A percentile compares a stretch with the other conserved stretches of the same genome.
Conservation (phyloP, 306 rosid genomes). For the Canavalia ensiformis region DNA sequence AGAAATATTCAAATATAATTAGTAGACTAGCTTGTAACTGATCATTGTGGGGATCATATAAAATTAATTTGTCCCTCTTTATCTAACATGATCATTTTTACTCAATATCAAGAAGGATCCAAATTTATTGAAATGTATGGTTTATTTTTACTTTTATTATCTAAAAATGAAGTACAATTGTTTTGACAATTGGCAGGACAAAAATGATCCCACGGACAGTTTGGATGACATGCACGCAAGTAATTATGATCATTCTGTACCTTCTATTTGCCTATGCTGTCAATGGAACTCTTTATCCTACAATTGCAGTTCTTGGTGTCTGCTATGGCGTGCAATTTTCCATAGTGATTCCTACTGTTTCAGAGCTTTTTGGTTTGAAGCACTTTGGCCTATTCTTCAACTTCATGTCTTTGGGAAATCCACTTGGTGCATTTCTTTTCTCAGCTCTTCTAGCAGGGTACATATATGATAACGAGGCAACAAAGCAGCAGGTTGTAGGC, state of each 20-base stretch:
- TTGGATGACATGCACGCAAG: slow-evolving; percentile 85
- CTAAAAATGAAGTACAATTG: neutral
- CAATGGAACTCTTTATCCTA: slow-evolving; percentile 68
- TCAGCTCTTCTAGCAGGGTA: slow-evolving; percentile 82
- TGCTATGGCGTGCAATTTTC: slow-evolving; percentile 87
- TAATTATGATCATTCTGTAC: slow-evolving; percentile 66
- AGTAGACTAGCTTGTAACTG: too few relatives aligned
- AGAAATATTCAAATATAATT: too few relatives aligned
- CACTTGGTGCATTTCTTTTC: slow-evolving; percentile 83
- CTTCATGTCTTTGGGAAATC: slow-evolving; percentile 75
- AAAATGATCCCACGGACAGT: slow-evolving; percentile 73
- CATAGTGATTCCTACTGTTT: slow-evolving; percentile 82
- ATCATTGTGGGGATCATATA: too few relatives aligned
- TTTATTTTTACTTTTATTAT: neutral
- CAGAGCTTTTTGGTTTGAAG: slow-evolving; percentile 83
- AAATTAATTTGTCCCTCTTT: too few relatives aligned
- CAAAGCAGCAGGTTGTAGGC: slow-evolving; percentile 64
- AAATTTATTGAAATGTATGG: too few relatives aligned
- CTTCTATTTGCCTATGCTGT: slow-evolving; percentile 71
- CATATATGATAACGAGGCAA: slow-evolving; percentile 74
- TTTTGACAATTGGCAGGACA: slow-evolving; percentile 57
- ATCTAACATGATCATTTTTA: too few relatives aligned
- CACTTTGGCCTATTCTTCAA: slow-evolving; percentile 75
- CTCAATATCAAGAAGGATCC: too few relatives aligned
- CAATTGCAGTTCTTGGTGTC: slow-evolving; percentile 73